Conservation (phyloP, 108 stramenopile genomes). For the Conticribra guillardii region DNA sequence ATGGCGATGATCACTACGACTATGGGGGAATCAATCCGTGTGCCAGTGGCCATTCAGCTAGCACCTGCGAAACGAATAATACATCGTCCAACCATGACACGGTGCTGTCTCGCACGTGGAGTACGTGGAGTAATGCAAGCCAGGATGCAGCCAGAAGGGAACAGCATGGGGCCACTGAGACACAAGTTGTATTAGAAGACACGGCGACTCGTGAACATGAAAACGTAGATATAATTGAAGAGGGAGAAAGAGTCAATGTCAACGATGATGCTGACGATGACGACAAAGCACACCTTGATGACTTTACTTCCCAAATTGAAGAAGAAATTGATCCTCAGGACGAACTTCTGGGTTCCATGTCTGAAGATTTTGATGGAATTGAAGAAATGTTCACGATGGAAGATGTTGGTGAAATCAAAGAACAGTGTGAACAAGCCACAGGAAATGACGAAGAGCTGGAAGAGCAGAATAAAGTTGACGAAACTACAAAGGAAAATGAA, state of each 20-base stretch:
- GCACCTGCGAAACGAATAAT: slow-evolving; percentile 18
- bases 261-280: neutral
- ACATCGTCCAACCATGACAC: neutral
- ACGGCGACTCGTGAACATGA: neutral
- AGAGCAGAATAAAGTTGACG: too few species aligned
- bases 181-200: neutral
- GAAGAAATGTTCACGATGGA: too few species aligned
- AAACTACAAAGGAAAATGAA: neutral
- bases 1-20: neutral
- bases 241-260: neutral
- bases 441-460: neutral
- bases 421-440: neutral
- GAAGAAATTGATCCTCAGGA: neutral
- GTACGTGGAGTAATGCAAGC: slow-evolving; percentile 1
- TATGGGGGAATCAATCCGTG: neutral
- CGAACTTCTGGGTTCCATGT: neutral
- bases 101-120: neutral
- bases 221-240: neutral
- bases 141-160: too few species aligned
- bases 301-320: too few species aligned
- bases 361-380: neutral
- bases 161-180: slow-evolving; percentile 17
- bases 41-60: slow-evolving; percentile 14
- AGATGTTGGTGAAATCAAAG: too few species aligned
- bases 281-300: neutral